Evolutionary conservation across 2,329 filamentous ascomycete species (phyloP).

Genomic region (Chaetomiaceae sp.): DNA sequence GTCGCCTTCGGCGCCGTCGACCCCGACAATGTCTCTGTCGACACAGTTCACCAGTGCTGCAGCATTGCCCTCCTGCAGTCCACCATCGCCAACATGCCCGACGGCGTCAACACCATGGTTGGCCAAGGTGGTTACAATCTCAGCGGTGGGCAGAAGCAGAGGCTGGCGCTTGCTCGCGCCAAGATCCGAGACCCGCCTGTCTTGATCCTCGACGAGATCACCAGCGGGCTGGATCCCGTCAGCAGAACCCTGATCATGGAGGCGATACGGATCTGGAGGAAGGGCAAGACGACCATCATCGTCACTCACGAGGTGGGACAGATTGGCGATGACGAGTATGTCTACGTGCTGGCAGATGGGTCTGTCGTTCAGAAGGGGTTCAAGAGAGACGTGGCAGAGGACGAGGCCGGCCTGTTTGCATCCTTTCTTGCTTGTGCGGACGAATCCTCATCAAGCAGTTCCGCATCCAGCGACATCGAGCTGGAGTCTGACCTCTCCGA

Average conservation of each 20-base stretch:
- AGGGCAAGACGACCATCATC: constrained; percentile 79
- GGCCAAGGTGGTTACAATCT: constrained; percentile 65
- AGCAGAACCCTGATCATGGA: constrained; percentile 66
- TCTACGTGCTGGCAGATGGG: constrained; percentile 74
- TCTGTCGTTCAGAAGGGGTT: constrained; percentile 64
- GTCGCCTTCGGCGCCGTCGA: constrained; percentile 64
- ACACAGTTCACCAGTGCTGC: constrained; percentile 58
- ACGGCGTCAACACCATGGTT: constrained; percentile 67
- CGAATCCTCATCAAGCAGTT: constrained; percentile 7
- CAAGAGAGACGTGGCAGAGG: constrained; percentile 48
- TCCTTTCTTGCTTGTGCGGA: constrained; percentile 32
- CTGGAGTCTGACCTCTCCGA: neutral
- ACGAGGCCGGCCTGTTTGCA: constrained; percentile 43
- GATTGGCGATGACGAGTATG: constrained; percentile 66
- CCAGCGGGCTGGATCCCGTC: constrained; percentile 75
- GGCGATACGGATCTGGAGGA: constrained; percentile 70
- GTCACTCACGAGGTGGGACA: constrained; percentile 87
- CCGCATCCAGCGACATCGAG: neutral
- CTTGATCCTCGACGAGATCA: constrained; percentile 83
- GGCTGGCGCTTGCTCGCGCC: constrained; percentile 75
- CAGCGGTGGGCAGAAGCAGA: constrained; percentile 81
- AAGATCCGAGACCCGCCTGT: constrained; percentile 71
- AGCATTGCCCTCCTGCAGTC: constrained; percentile 64
- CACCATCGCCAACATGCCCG: constrained; percentile 60
- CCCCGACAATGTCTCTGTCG: constrained; percentile 42